Base-by-base conservation (phyloP, 441 rosid genomes). In the Syzygium malaccense region DNA sequence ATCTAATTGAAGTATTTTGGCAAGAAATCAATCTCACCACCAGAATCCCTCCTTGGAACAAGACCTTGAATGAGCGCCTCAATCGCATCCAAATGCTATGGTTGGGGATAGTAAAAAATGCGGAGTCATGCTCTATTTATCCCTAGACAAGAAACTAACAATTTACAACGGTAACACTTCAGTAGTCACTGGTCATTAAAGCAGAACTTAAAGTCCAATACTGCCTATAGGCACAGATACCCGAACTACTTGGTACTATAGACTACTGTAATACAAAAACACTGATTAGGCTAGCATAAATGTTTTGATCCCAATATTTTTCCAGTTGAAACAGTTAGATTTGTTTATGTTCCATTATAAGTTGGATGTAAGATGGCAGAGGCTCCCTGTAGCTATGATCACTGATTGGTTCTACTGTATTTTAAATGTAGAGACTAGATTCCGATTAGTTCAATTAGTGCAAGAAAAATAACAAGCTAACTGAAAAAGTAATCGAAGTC, bases 91-190 rank as follows among this genome's bases (percentile, higher is more conserved):
- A n/a, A n/a, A 62, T 62, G 10, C 33, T n/a, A n/a, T 4, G 7
- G 10, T 1, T 62, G 8, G 32, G 19, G 32, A 14, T 62, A n/a
- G 32, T 14, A 3, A 14, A 62, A 14, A 62, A n/a, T 2, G 32
- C 33, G 14, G 4, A 64, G 9, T 64, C 33, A 62, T 15, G 3
- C 71, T 18, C 2, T 55, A 0, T 0, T 5, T 0, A 8, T 32
- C 62, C 62, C 23, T 0, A 10, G 14, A 32, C 14, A 68, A 37
- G 68, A 28, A 62, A 64, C 41, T n/a, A 62, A 62, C 33, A 64
- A 64, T 30, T 13, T 30, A 64, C 41, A 64, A 64, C 2, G 41
- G 8, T 17, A 30, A 30, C 18, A 30, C 41, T 30, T 64, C 4
- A 30, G 26, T 56, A 56, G 75, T 64, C 23, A 64, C 75, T 3